Percentiles rank a stretch among this genome's conserved stretches.
These are phyloP conservation scores for Cryptococcus neoformans DNA, from an alignment of 1,284 basidiomycete species.

Conservation along the genomic window DNA sequence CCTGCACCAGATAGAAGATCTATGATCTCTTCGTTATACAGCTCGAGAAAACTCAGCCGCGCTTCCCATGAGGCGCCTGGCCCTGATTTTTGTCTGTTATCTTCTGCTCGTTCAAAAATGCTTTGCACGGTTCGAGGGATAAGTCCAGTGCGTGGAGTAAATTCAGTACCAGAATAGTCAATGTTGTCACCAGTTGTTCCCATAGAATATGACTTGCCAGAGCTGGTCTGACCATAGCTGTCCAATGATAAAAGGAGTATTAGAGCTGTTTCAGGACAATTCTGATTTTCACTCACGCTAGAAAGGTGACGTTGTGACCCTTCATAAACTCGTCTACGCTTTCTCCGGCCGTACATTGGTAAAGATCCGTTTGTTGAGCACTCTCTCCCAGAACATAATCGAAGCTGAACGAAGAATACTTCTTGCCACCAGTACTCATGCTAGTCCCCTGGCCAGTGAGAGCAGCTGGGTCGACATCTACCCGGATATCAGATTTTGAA, in stretches of 20 bases:
- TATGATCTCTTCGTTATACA: conserved; percentile 97
- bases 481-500: conserved; percentile 63
- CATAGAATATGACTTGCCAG: conserved; percentile 98
- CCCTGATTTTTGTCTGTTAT: conserved; percentile 70
- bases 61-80: conserved; percentile 59
- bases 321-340: conserved; percentile 88
- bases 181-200: conserved; percentile 73
- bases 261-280: not conserved
- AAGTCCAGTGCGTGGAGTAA: conserved; percentile 61
- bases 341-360: conserved; percentile 75
- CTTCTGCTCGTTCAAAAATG: conserved; percentile 76
- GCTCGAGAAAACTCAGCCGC: conserved; percentile 78
- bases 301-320: conserved; percentile 95
- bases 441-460: conserved; percentile 54
- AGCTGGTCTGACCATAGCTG: conserved; percentile 86
- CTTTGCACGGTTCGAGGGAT: conserved; percentile 92
- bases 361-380: conserved; percentile 80
- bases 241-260: not conserved
- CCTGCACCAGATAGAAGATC: conserved; percentile 71
- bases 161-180: conserved; percentile 67
- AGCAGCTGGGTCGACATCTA: conserved; percentile 59
- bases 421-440: conserved; percentile 57
- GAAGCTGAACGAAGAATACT: conserved; percentile 87
- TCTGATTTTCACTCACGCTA: conserved; percentile 60
- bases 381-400: conserved; percentile 87